These are phyloP conservation scores for Dryas integrifolia DNA, from an alignment of 331 rosid genomes.

Conservation along the genomic window DNA sequence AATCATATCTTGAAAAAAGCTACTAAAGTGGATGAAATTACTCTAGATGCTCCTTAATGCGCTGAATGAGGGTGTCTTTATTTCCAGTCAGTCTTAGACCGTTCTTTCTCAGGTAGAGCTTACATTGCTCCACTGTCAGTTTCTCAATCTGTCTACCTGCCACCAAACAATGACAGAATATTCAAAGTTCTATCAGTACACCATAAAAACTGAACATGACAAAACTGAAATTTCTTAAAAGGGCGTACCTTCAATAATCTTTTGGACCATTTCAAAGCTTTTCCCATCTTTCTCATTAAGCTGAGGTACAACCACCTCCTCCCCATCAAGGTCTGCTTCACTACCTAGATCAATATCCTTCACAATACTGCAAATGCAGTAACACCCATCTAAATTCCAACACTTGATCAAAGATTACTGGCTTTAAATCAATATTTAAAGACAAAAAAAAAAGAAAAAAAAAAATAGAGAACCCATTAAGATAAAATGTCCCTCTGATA, in stretches of 20 bases:
- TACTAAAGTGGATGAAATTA: conserved; percentile 32
- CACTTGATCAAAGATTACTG: background rate
- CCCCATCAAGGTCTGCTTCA: conserved; percentile 30
- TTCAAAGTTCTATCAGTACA: background rate
- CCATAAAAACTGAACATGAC: background rate
- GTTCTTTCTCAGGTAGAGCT: conserved; percentile 65
- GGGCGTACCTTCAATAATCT: conserved; percentile 44
- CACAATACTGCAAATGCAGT: conserved; percentile 36
- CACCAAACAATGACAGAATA: conserved; percentile 25
- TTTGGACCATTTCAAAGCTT: conserved; percentile 38
- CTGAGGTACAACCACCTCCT: conserved; percentile 22
- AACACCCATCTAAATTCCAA: conserved; percentile 12
- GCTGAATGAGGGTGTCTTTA: conserved; percentile 60
- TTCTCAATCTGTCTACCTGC: conserved; percentile 57
- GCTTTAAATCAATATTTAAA: background rate
- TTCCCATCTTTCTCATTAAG: conserved; percentile 40
- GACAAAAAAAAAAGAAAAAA: background rate
- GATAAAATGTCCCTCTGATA: background rate
- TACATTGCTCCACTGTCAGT: conserved; percentile 73
- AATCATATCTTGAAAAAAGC: background rate
- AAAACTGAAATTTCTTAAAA: background rate
- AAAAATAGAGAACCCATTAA: background rate
- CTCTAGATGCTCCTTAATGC: conserved; percentile 71
- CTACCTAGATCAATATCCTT: conserved; percentile 12
- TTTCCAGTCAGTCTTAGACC: conserved; percentile 77